Evolutionary conservation across 2,329 filamentous ascomycete genomes (phyloP), one percentile per base, ranked within the genome.

Genomic region (Penicillium janthinellum): DNA sequence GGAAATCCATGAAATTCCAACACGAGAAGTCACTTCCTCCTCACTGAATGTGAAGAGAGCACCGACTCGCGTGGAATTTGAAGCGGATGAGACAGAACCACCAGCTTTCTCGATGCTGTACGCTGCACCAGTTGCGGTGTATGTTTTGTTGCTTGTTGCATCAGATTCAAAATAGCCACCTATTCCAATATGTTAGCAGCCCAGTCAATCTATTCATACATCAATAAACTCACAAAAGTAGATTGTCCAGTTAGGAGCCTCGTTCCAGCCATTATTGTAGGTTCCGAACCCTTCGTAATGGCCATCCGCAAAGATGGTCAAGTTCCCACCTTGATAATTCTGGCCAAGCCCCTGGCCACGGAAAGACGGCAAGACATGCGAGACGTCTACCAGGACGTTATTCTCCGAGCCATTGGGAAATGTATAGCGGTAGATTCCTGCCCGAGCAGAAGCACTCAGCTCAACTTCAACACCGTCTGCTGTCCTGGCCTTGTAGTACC

Each of bases 1-100:
- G 0, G 87, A 90, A n/a, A 90, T 83, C 74, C 88, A 90, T 0
- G 87, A 90, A 11, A 90, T 84, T 1, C 88, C 88, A 0, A 90
- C 86, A 2, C 85, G 79, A 1, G 87, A 88, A 1, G 75, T 79
- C 1, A 89, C 76, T 2, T 73, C 61, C 0, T 73, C 70, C 0
- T 75, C 69, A 8, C 76, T 61, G 60, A 89, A 89, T 0, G 81
- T 79, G 70, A 87, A 88, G 0, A 88, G 28, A 7, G 64, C 69
- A 5, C 73, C 73, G 4, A 75, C 75, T 15, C 76, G 74, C 1
- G 75, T 77, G 1, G 79, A 82, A 0, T 81, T 79, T 3, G 85
- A 73, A 1, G 79, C 75, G 6, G 79, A 77, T 0, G 71, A 69
- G 56, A 63, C 77, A 6, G 57, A 67, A 41, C 70, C 70, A 22